Evolutionary conservation across 108 stramenopile species (phyloP).

Genomic region (Chaetoceros tenuissimus): DNA sequence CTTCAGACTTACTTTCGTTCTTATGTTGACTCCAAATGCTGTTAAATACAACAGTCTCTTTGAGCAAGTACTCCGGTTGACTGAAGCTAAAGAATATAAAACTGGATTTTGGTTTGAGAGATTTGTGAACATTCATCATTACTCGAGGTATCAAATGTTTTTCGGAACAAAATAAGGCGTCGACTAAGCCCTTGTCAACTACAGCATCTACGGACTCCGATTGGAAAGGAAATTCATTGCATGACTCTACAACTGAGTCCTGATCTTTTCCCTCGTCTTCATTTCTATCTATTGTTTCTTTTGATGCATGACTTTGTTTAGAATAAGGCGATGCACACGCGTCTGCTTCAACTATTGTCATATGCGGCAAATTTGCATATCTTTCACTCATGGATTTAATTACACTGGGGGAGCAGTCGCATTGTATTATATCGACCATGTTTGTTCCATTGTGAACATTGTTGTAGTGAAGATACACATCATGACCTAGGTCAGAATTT

Average conservation of each 20-base stretch:
- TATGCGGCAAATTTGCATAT: too few relatives aligned
- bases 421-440: too few relatives aligned
- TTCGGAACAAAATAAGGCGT: slow-evolving; percentile 59
- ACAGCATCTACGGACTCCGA: slow-evolving; percentile 41
- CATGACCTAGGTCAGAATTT: slow-evolving; percentile 64
- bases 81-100: slow-evolving; percentile 60
- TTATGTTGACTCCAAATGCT: neutral
- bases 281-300: too few relatives aligned
- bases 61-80: slow-evolving; percentile 59
- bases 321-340: too few relatives aligned
- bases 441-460: too few relatives aligned
- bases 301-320: too few relatives aligned
- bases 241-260: too few relatives aligned
- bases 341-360: too few relatives aligned
- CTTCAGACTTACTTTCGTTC: neutral
- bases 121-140: slow-evolving; percentile 54
- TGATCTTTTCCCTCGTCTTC: too few relatives aligned
- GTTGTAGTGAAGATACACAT: slow-evolving; percentile 37
- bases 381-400: too few relatives aligned
- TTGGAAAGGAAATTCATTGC: slow-evolving; percentile 4
- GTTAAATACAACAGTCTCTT: slow-evolving; percentile 4
- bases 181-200: slow-evolving; percentile 76
- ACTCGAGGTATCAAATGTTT: slow-evolving; percentile 34
- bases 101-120: slow-evolving; percentile 36
- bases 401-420: too few relatives aligned